Conservation (phyloP, 2,329 filamentous ascomycete genomes). For the Colletotrichum destructivum region DNA sequence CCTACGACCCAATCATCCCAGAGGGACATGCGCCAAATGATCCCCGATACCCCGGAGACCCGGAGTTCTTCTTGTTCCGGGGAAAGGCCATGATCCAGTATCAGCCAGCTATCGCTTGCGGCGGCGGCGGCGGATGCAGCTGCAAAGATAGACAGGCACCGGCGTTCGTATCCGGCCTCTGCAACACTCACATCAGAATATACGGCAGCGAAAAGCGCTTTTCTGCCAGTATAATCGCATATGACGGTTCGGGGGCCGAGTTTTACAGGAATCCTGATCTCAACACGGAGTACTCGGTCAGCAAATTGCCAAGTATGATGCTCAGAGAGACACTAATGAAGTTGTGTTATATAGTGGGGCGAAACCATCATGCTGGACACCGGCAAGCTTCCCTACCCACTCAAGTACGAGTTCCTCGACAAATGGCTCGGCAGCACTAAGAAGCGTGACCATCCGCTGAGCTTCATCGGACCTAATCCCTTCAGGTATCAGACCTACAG, state of each 20-base stretch:
- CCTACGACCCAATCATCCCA: slow-evolving; percentile 1
- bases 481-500: neutral
- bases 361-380: slow-evolving; percentile 3
- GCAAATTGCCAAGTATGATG: neutral
- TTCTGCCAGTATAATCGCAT: neutral
- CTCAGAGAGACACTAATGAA: slow-evolving; percentile 1
- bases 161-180: slow-evolving; percentile 1
- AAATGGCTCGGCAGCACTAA: neutral
- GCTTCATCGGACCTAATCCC: neutral
- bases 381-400: slow-evolving; percentile 13
- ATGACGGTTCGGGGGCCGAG: neutral
- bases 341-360: slow-evolving; percentile 8
- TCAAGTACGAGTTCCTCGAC: slow-evolving; percentile 19
- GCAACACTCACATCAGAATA: slow-evolving; percentile 12
- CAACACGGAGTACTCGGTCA: neutral
- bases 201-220: slow-evolving; percentile 7
- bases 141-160: slow-evolving; percentile 7
- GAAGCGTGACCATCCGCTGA: neutral
- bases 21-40: neutral
- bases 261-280: neutral
- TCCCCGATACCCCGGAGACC: neutral
- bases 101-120: slow-evolving; percentile 2
- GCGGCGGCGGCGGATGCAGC: slow-evolving; percentile 1
- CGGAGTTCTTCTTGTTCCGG: neutral
- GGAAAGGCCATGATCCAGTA: slow-evolving; percentile 4